Base-by-base conservation (phyloP, 176 grass and related monocot genomes). In the Bromus sterilis region DNA sequence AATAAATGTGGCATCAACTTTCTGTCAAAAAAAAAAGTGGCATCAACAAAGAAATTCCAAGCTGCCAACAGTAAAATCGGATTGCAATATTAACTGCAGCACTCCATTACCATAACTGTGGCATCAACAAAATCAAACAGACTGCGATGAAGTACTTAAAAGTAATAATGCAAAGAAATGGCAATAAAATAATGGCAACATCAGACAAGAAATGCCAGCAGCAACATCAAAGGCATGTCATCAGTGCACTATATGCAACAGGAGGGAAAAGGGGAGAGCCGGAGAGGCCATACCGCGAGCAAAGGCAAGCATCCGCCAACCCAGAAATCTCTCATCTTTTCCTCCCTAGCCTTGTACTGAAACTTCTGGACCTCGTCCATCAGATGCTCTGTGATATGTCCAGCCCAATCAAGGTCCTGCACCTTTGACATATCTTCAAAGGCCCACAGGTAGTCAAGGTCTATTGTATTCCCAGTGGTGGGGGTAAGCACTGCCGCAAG, bases 331-430 rank as follows among this genome's bases (percentile, higher is more conserved):
- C 12, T 71, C 67, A 41, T 43, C 23, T 71, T 43, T 15, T 71
- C 68, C 40, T 71, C 68, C 37, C 68, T 71, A 43, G 37, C 11
- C 23, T 71, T 42, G 39, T 26, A 71, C n/a, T 4, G 67, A 41
- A 71, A 71, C 43, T 43, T 71, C n/a, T 69, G 66, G n/a, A 69
- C 66, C 66, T 69, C 66, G n/a, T 69, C 66, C 66, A 69, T 69
- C 15, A 72, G 40, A 72, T 72, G 69, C 69, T 44, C 67, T 2
- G 15, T 72, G 41, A 72, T 72, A 71, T 71, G 68, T 24, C 68
- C 40, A 46, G 68, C 68, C 68, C 68, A 71, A 30, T 71, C 68
- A 0, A 71, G 68, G 25, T 71, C 68, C 7, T 71, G 68, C 28
- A 71, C 23, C 42, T 26, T 29, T 20, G 40, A 71, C 40, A 71